Conservation (phyloP, 2,329 filamentous ascomycete species). For the Aspergillus pseudonomiae region DNA sequence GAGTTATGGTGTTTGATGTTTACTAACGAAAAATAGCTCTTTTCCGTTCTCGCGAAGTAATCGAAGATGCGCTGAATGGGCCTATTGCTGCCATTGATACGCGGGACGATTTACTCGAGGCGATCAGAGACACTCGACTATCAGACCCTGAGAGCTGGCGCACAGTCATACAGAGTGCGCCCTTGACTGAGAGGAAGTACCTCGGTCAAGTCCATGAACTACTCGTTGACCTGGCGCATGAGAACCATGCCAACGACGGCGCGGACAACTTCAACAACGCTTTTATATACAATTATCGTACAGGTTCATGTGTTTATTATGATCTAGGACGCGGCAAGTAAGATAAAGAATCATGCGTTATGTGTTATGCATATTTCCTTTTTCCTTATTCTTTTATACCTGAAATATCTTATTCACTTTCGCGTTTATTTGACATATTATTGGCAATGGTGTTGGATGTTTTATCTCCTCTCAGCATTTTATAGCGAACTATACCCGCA, state of each 20-base stretch:
- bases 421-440: conserved; percentile 7
- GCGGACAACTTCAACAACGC: conserved; percentile 66
- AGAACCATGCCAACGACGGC: conserved; percentile 48
- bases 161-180: conserved; percentile 74
- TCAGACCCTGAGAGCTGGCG: conserved; percentile 85
- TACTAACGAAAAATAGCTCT: conserved; percentile 47
- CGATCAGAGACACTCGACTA: conserved; percentile 73
- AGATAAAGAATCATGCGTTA: conserved; percentile 17
- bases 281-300: conserved; percentile 91
- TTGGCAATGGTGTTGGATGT: conserved; percentile 5
- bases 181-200: conserved; percentile 78
- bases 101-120: conserved; percentile 77
- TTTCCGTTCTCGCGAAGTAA: conserved; percentile 60
- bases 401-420: conserved; percentile 17
- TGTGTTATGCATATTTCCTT: conserved; percentile 18
- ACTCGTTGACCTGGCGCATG: conserved; percentile 64
- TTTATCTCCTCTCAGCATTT: conserved; percentile 17
- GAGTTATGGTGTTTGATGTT: neutral
- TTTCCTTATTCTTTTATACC: conserved; percentile 15
- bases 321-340: conserved; percentile 59
- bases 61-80: conserved; percentile 72
- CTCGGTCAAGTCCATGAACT: conserved; percentile 80
- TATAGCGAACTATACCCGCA: conserved; percentile 27
- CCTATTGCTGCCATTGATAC: conserved; percentile 88
- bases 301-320: conserved; percentile 81